phyloP scores from a whole-genome alignment of 2,329 filamentous ascomycete species.

The Samsoniella hepiali region DNA sequence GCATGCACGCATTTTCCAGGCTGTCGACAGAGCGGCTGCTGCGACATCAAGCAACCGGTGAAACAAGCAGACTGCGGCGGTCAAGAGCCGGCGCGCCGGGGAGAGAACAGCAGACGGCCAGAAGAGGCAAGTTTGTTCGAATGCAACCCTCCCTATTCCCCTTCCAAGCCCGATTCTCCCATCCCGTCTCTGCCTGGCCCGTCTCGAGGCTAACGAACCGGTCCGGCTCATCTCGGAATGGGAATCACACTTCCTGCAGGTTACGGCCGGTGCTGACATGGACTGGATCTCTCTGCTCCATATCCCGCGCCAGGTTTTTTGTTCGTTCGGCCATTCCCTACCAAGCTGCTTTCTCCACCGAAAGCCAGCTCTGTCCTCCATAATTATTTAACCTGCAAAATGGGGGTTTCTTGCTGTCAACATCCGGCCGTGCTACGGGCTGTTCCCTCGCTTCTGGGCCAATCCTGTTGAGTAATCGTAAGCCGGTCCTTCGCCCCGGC shows the following conservation, averaged over 20 bases:
- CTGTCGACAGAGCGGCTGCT: too few species aligned
- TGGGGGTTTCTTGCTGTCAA: background rate
- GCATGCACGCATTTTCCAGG: too few species aligned
- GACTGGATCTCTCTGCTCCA: slow-evolving; percentile 9
- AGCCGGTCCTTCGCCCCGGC: background rate
- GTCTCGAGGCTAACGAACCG: background rate
- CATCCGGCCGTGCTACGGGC: background rate
- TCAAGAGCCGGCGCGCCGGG: too few species aligned
- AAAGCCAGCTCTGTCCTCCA: slow-evolving; percentile 1
- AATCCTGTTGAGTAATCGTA: slow-evolving; percentile 14
- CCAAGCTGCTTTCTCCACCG: slow-evolving; percentile 5
- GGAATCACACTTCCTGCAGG: background rate
- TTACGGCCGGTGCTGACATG: background rate
- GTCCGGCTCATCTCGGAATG: background rate
- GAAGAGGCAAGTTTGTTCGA: background rate
- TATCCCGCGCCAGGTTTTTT: background rate
- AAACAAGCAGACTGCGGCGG: too few species aligned
- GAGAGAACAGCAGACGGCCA: background rate
- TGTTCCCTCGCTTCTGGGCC: background rate
- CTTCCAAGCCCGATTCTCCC: background rate
- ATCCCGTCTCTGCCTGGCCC: background rate
- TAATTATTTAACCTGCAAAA: background rate
- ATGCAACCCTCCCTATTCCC: background rate
- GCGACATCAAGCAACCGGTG: too few species aligned
- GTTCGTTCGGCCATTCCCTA: background rate